Evolutionary conservation across 139 green algal genomes (phyloP).

Genomic region (Picochlorum sp.): DNA sequence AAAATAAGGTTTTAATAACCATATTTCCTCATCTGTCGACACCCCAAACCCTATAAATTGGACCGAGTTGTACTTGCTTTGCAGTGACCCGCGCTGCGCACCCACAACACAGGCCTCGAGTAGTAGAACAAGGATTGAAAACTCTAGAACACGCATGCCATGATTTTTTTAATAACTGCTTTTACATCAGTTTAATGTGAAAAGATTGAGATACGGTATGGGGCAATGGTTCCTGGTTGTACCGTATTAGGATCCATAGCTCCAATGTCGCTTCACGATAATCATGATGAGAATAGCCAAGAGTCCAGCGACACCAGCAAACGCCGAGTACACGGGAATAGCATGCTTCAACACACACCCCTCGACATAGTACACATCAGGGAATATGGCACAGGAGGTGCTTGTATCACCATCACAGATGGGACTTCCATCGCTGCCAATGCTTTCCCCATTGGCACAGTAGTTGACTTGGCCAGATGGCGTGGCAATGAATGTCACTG

Average conservation of each 20-base stretch:
- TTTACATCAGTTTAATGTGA: too few species aligned
- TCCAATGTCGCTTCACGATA: too few species aligned
- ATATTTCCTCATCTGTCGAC: background rate
- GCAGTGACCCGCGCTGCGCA: too few species aligned
- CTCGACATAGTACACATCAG: slow-evolving; percentile 9
- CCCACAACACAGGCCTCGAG: too few species aligned
- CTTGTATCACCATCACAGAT: background rate
- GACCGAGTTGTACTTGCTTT: too few species aligned
- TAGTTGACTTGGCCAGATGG: slow-evolving; percentile 9
- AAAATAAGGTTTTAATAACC: background rate
- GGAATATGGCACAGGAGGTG: slow-evolving; percentile 9
- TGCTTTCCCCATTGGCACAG: background rate
- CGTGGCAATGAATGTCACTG: slow-evolving; percentile 20
- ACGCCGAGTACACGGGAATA: slow-evolving; percentile 8
- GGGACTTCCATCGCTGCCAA: background rate
- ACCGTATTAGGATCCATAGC: too few species aligned
- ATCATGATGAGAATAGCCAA: too few species aligned
- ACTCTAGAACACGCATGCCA: too few species aligned
- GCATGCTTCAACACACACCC: slow-evolving; percentile 19
- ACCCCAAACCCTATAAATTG: slow-evolving; percentile 1
- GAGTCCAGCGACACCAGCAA: slow-evolving; percentile 3
- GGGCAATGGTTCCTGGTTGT: too few species aligned
- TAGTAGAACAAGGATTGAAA: too few species aligned
- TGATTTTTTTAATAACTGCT: too few species aligned
- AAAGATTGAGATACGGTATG: too few species aligned